Conservation (phyloP, 805 yeast genomes). For the Zygosaccharomyces bisporus region DNA sequence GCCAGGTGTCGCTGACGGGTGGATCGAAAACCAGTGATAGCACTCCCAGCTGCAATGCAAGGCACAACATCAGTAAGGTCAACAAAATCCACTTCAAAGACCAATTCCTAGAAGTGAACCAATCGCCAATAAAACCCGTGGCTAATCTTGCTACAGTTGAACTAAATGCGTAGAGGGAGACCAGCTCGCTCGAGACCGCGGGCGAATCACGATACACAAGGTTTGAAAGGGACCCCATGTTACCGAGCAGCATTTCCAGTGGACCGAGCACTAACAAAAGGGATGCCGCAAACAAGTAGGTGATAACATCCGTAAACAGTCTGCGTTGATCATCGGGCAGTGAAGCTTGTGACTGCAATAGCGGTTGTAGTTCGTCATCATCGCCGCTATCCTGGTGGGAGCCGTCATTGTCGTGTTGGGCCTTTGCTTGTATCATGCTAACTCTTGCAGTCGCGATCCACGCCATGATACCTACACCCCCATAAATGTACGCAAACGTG, state of each 20-base stretch:
- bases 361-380: slow-evolving; percentile 24
- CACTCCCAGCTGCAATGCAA: slow-evolving; percentile 35
- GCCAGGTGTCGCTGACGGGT: slow-evolving; percentile 25
- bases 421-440: slow-evolving; percentile 45
- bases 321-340: slow-evolving; percentile 27
- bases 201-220: slow-evolving; percentile 26
- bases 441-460: slow-evolving; percentile 65
- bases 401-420: slow-evolving; percentile 3
- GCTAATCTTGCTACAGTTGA: slow-evolving; percentile 69
- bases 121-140: slow-evolving; percentile 69
- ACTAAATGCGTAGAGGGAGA: slow-evolving; percentile 61
- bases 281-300: slow-evolving; percentile 60
- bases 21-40: slow-evolving; percentile 19
- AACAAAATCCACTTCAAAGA: slow-evolving; percentile 36
- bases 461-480: slow-evolving; percentile 53
- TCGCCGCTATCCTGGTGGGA: background rate
- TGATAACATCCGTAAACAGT: slow-evolving; percentile 52
- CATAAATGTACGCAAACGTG: slow-evolving; percentile 50
- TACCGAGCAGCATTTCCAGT: slow-evolving; percentile 76
- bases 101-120: slow-evolving; percentile 36
- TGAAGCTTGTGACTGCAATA: slow-evolving; percentile 28
- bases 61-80: slow-evolving; percentile 35
- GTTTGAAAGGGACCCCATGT: slow-evolving; percentile 69
- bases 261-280: slow-evolving; percentile 76
- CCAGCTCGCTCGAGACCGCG: slow-evolving; percentile 34